Evolutionary conservation across 768 basidiomycete genomes (phyloP).

Genomic region (Mycena capillaripes): DNA sequence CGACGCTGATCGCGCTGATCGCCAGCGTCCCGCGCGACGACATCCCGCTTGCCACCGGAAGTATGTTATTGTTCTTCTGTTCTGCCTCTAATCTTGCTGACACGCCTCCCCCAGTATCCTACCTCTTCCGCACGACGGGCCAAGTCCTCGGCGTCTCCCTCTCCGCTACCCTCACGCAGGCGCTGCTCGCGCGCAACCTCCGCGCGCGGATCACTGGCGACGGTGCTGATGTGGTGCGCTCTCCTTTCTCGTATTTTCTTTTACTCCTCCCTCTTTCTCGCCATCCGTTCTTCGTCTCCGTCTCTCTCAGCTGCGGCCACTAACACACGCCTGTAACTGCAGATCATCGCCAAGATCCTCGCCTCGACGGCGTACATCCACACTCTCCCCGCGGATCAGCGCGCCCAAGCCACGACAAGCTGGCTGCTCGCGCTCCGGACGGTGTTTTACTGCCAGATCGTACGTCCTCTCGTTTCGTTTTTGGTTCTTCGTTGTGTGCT

Average conservation of each 20-base stretch:
- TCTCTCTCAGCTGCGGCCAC: background rate
- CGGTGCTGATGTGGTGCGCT: slow-evolving; percentile 60
- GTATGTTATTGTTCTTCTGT: slow-evolving; percentile 52
- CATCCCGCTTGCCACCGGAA: slow-evolving; percentile 77
- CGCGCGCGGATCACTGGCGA: slow-evolving; percentile 69
- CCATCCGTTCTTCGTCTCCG: background rate
- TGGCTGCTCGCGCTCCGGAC: slow-evolving; percentile 67
- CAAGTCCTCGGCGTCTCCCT: slow-evolving; percentile 84
- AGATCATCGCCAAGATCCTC: slow-evolving; percentile 65
- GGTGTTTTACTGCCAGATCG: slow-evolving; percentile 69
- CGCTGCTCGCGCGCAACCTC: slow-evolving; percentile 67
- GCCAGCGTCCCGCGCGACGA: slow-evolving; percentile 70
- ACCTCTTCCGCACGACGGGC: slow-evolving; percentile 80
- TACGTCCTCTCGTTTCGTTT: slow-evolving; percentile 51
- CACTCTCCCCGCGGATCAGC: slow-evolving; percentile 54
- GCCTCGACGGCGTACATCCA: slow-evolving; percentile 65
- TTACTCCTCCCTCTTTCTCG: background rate
- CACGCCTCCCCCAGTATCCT: slow-evolving; percentile 67
- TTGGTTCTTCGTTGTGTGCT: background rate
- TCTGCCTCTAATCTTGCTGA: background rate
- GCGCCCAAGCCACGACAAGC: slow-evolving; percentile 61
- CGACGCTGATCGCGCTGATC: slow-evolving; percentile 75
- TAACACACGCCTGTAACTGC: background rate
- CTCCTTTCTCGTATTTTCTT: too few relatives aligned
- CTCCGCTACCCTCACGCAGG: slow-evolving; percentile 73